These are phyloP conservation scores for Drechslerella coelobrocha DNA, from an alignment of 2,329 filamentous ascomycete genomes.

Conservation along the genomic window DNA sequence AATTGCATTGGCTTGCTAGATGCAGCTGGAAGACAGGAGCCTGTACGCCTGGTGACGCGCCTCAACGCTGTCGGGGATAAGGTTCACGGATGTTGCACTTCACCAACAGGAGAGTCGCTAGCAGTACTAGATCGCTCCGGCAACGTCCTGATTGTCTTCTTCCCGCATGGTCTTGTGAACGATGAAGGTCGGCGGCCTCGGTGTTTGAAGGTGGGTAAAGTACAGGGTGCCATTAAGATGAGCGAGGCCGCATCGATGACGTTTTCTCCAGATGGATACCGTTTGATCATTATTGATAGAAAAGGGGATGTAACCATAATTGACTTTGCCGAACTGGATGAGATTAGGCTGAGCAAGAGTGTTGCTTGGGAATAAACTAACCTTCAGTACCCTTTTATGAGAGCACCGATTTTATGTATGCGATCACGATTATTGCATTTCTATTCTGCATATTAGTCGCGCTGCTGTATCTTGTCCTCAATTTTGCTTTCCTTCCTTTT, in stretches of 20 bases:
- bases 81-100: conserved; percentile 49
- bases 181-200: conserved; percentile 47
- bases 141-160: conserved; percentile 45
- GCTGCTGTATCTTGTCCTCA: too few species aligned
- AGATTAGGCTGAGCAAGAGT: conserved; percentile 43
- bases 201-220: conserved; percentile 45
- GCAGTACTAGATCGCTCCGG: conserved; percentile 38
- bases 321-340: conserved; percentile 49
- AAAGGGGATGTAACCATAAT: conserved; percentile 48
- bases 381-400: neutral
- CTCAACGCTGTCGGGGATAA: conserved; percentile 47
- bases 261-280: conserved; percentile 44
- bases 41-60: conserved; percentile 35
- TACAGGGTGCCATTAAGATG: conserved; percentile 50
- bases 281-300: conserved; percentile 46
- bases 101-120: conserved; percentile 44
- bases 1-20: conserved; percentile 46
- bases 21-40: conserved; percentile 26
- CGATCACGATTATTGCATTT: conserved; percentile 18
- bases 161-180: conserved; percentile 43
- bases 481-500: too few species aligned
- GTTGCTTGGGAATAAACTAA: conserved; percentile 35
- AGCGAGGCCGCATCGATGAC: conserved; percentile 42
- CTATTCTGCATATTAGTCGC: conserved; percentile 2
- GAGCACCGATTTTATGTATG: too few species aligned